These are phyloP conservation scores for Ambrosiella cleistominuta DNA, from an alignment of 2,329 filamentous ascomycete species.

Conservation along the genomic window DNA sequence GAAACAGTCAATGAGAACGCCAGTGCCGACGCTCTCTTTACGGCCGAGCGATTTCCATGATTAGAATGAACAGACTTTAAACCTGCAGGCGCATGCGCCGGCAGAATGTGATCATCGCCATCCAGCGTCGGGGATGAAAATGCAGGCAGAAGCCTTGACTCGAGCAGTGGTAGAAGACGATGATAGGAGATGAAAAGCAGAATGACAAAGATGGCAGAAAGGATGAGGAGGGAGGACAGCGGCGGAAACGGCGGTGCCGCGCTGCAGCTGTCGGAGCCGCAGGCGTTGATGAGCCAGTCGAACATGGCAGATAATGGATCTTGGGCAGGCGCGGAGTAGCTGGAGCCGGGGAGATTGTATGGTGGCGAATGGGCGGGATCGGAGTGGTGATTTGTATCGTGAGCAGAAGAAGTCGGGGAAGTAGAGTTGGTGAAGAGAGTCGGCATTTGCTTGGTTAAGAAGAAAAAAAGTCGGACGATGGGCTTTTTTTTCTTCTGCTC, in stretches of 20 bases:
- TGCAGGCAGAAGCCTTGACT: constrained; percentile 24
- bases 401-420: no score
- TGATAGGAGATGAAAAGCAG: constrained; percentile 35
- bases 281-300: constrained; percentile 27
- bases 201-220: constrained; percentile 50
- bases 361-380: neutral
- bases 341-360: neutral
- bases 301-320: constrained; percentile 15
- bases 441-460: no score
- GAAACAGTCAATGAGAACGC: constrained; percentile 64
- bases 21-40: constrained; percentile 36
- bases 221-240: constrained; percentile 47
- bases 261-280: constrained; percentile 41
- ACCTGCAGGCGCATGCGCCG: constrained; percentile 41
- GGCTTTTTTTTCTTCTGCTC: no score
- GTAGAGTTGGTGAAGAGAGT: no score
- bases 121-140: constrained; percentile 32
- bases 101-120: constrained; percentile 44
- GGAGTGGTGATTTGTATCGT: neutral
- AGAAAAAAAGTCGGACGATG: no score
- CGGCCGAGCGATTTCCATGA: constrained; percentile 34
- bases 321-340: neutral
- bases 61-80: constrained; percentile 42
- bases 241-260: constrained; percentile 28
- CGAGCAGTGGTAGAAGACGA: constrained; percentile 57